A percentile compares a stretch with the other conserved stretches of the same genome.
phyloP scores from a whole-genome alignment of 2,329 filamentous ascomycete genomes.

The Pleurostoma richardsiae region DNA sequence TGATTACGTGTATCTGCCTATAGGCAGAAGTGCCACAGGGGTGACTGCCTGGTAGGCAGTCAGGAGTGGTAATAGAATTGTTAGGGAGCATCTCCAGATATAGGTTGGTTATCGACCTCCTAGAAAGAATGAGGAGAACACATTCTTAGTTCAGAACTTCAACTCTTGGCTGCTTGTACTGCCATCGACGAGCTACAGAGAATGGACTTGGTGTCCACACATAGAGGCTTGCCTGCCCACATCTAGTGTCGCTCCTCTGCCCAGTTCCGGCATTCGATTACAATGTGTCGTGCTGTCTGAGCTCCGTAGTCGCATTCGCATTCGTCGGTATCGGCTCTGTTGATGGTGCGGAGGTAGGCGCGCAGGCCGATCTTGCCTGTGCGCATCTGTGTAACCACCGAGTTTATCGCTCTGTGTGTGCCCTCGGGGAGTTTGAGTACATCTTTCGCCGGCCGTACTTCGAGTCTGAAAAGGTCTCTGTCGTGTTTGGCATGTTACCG shows the following conservation, averaged over 20 bases:
- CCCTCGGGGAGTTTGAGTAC: conserved; percentile 6
- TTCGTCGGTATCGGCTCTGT: conserved; percentile 21
- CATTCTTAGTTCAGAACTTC: no score
- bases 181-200: conserved; percentile 23
- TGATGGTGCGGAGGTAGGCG: conserved; percentile 20
- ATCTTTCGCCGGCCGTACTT: conserved; percentile 4
- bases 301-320: conserved; percentile 17
- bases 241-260: conserved; percentile 13
- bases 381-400: conserved; percentile 17
- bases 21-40: no score
- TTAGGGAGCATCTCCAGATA: no score
- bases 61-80: no score
- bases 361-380: conserved; percentile 20
- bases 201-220: conserved; percentile 21
- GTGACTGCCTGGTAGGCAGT: no score
- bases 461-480: conserved; percentile 7
- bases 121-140: no score
- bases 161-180: conserved; percentile 26
- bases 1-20: no score
- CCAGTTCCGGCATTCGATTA: conserved; percentile 22
- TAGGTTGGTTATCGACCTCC: no score
- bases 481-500: conserved; percentile 6
- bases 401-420: conserved; percentile 15
- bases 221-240: conserved; percentile 7
- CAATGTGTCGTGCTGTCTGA: conserved; percentile 20